Evolutionary conservation across 805 yeast species (phyloP), one percentile per base, ranked within the genome.

Genomic region (Kuraishia molischiana): DNA sequence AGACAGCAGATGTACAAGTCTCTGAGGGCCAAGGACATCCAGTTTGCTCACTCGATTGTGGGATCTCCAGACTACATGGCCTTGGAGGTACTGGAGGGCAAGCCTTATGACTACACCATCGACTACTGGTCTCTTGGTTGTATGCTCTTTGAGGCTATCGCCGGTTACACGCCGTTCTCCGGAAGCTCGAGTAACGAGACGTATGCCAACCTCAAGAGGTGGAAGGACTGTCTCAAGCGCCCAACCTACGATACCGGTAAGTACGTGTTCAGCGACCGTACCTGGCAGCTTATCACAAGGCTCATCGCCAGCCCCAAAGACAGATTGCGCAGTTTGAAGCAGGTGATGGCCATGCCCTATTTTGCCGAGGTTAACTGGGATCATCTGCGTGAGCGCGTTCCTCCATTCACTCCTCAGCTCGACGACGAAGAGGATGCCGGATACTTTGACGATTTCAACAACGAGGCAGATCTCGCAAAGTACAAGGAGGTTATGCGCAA

Each of bases 1-100:
- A 79, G 98, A 61, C 95, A 90, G 60, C 71, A 75, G 50, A 66
- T 87, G 54, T 92, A 89, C 60, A 77, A 85, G 44, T 77, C 81
- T n/a, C 57, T 80, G 38, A 75, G 95, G 47, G 81, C 77, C 42
- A 72, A 72, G 26, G 95, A 87, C 49, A 72, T 85, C 41, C 86
- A 84, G 49, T 81, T 83, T 52, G 97, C 99, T 14, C 85, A 85
- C 50, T 86, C 97, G 1, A 85, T 90, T 48, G 99, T 92, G 13
- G 99, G 99, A 1, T 84, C 95, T 4, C 99, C 99, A 1, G 99
- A 92, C 59, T 92, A 92, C 56, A 92, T 92, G 99, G 98, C 99
- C 1, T 68, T 92, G 36, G 99, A 92, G 59, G 97, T 92, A 10
- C 72, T 92, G 38, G 95, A 86, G 59, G 98, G 98, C 5, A 83